Base-by-base conservation (phyloP, 2,329 filamentous ascomycete genomes). In the Cercospora zeae-maydis region DNA sequence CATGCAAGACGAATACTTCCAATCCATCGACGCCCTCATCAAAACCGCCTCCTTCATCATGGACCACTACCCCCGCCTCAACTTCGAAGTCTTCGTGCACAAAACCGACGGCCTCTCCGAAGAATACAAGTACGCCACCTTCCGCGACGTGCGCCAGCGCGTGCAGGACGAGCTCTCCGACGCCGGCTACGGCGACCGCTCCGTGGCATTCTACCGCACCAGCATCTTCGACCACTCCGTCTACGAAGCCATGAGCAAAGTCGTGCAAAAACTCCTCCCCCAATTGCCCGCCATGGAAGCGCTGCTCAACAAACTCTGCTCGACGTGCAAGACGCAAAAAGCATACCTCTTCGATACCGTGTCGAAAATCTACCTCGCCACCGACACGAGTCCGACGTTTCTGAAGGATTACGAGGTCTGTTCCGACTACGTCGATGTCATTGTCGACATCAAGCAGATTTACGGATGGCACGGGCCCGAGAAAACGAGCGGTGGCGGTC, bases 171-270 rank as follows among this genome's bases (percentile, higher is more conserved):
- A 99, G 76, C 86, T 99, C 33, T 93, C 89, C 10, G 95, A 99
- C 75, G 86, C 92, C 64, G 93, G 93, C 11, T 91, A 96, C 74
- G 93, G 96, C 74, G 96, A 96, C 73, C 91, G 92, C 1, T 91
- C 92, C 0, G 91, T 99, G 67, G 93, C 90, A 63, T 99, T 96
- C 78, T 93, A 99, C 76, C 87, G 96, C 62, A 99, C 95, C 13
- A 96, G 90, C 74, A 99, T 99, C 75, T 99, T 98, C 82, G 95
- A 99, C 76, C 93, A 97, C 78, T 96, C 90, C 72, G 96, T 96
- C 73, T 99, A 98, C 75, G 95, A 99, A 78, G 95, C 95, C 55
- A 97, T 99, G 76, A 93, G 89, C 80, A 97, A 97, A 77, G 93
- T 99, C 66, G 96, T 99, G 67, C 95, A 99, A 78, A 97, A 97